Evolutionary conservation across 2,329 filamentous ascomycete species (phyloP), one percentile per base, ranked within the genome.

Genomic region (Fusarium staphyleae): DNA sequence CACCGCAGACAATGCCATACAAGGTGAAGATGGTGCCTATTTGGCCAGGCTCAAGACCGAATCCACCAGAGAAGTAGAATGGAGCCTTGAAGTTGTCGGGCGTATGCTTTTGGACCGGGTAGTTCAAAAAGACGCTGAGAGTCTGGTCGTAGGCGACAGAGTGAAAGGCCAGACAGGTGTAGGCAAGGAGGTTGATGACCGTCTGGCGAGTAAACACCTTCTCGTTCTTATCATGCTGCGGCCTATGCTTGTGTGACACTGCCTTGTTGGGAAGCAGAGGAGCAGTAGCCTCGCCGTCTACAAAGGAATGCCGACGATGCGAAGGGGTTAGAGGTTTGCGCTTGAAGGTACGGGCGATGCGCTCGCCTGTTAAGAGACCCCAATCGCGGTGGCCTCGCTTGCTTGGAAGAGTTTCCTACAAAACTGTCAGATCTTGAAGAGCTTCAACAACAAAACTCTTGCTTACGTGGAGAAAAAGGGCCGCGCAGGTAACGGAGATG

Each of bases 11-110:
- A 44, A 96, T 77, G 15, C 91, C 92, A 70, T 93, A 96, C 4
- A 90, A 67, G 1, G 90, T 95, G 72, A 96, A 96, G 53, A 96
- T 86, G 28, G 90, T 82, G 10, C 93, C 93, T 60, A 98, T 97
- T 41, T 84, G 81, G 52, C 86, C 83, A 2, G 90, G 88, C 40
- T 84, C 78, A 66, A 86, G 71, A 1, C 91, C 91, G 68, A 96
- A 96, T 0, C 92, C 92, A 30, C 91, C 88, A 2, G 83, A 81
- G 68, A 97, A 97, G 67, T 90, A 88, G 67, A 97, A 87, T 0
- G 93, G 93, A 0, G 91, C 80, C 2, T 79, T 75, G 0, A 79
- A 83, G 66, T 85, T 85, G 10, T 85, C 77, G 0, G 81, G 75
- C 0, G 85, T 83, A 51, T 84, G 81, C 39, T 82, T 74, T 28